These are phyloP conservation scores for Nakazawaea holstii DNA, from an alignment of 805 yeast species.

Conservation along the genomic window DNA sequence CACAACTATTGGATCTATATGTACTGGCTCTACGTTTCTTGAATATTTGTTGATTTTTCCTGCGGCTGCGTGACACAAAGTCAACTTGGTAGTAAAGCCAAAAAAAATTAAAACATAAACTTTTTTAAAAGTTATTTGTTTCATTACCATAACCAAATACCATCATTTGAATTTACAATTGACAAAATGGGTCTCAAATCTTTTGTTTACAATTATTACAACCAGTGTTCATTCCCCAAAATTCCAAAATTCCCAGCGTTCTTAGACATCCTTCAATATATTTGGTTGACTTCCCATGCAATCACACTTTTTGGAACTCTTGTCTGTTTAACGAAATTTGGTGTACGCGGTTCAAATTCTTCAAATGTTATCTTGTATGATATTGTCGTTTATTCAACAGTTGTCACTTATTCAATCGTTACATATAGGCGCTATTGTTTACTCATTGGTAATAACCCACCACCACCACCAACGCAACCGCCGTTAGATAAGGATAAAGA, in stretches of 20 bases:
- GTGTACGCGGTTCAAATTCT: not conserved
- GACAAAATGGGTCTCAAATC: not conserved
- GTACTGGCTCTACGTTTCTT: too few relatives aligned
- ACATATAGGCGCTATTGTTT: not conserved
- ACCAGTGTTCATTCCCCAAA: too few relatives aligned
- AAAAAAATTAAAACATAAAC: too few relatives aligned
- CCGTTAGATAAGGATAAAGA: not conserved
- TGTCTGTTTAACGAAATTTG: not conserved
- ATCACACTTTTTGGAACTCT: slow-evolving; percentile 2
- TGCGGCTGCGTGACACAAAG: too few relatives aligned
- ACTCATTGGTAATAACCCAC: not conserved
- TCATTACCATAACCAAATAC: too few relatives aligned
- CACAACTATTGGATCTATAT: too few relatives aligned
- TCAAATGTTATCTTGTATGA: not conserved
- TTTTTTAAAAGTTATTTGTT: too few relatives aligned
- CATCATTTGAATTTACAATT: too few relatives aligned
- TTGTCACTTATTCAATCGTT: not conserved
- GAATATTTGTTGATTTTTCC: too few relatives aligned
- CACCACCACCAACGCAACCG: not conserved
- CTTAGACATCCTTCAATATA: not conserved
- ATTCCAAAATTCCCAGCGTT: not conserved
- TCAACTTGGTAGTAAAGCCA: too few relatives aligned
- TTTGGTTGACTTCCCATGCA: slow-evolving; percentile 5
- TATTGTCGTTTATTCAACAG: not conserved
- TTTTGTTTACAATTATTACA: too few relatives aligned